A percentile compares a stretch with the other conserved stretches of the same genome.
phyloP scores from a whole-genome alignment of 306 rosid species.

The Dryas octopetala region DNA sequence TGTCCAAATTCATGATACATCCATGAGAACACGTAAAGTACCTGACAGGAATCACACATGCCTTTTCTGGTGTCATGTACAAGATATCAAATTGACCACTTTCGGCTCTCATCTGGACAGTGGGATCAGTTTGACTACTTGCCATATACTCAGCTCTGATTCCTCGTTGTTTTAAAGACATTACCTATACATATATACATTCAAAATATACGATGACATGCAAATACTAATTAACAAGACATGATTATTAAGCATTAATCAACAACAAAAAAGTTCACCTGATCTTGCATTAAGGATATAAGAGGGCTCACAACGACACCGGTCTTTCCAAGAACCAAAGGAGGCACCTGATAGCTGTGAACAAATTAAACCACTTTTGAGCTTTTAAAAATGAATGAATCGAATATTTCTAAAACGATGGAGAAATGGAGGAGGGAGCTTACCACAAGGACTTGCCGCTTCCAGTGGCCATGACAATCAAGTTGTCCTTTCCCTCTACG shows the following conservation, averaged over 20 bases:
- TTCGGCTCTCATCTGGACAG: constrained; percentile 73
- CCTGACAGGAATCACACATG: constrained; percentile 72
- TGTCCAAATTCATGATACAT: background rate
- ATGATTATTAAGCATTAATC: background rate
- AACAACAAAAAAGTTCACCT: constrained; percentile 40
- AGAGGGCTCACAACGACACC: constrained; percentile 88
- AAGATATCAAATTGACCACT: constrained; percentile 70
- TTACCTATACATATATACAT: constrained; percentile 49
- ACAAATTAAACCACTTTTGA: constrained; percentile 1
- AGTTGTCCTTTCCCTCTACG: constrained; percentile 60
- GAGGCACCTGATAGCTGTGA: constrained; percentile 84
- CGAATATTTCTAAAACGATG: background rate
- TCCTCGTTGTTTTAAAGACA: constrained; percentile 86
- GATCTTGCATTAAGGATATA: constrained; percentile 89
- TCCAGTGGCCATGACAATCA: constrained; percentile 95
- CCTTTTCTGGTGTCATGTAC: constrained; percentile 94
- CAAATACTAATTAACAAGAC: background rate
- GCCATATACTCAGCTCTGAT: constrained; percentile 82
- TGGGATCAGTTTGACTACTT: constrained; percentile 70
- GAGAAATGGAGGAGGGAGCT: constrained; percentile 15
- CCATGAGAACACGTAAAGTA: constrained; percentile 9
- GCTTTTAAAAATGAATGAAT: background rate
- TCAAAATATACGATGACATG: background rate
- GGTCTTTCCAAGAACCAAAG: constrained; percentile 71
- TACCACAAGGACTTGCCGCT: constrained; percentile 92